Evolutionary conservation across 1,139 yeast species (phyloP).

Genomic region (Magnusiomyces fungicola): DNA sequence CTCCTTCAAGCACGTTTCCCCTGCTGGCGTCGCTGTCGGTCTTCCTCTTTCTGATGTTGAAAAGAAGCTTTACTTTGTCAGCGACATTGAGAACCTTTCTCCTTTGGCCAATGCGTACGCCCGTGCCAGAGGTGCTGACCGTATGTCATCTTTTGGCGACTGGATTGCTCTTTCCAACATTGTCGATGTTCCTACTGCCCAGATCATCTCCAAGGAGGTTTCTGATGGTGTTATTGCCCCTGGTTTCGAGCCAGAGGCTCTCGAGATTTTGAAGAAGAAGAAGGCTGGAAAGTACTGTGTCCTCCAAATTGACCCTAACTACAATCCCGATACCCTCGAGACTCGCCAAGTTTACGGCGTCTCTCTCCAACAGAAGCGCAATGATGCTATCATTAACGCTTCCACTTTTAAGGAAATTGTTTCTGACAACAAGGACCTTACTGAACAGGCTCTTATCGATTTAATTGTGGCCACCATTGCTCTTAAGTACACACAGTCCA

Average conservation of each 20-base stretch:
- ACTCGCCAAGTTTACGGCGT: constrained; percentile 95
- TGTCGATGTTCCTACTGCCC: constrained; percentile 74
- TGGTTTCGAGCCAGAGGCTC: constrained; percentile 87
- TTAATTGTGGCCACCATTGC: constrained; percentile 96
- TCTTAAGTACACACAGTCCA: constrained; percentile 93
- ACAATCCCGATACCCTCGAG: constrained; percentile 71
- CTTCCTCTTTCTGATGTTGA: constrained; percentile 83
- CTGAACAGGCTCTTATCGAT: constrained; percentile 89
- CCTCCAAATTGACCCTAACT: constrained; percentile 92
- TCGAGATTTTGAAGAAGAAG: constrained; percentile 80
- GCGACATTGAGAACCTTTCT: constrained; percentile 87
- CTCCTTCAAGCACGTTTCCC: constrained; percentile 96
- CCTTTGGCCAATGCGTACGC: constrained; percentile 98
- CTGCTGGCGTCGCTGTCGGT: constrained; percentile 98
- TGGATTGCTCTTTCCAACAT: constrained; percentile 72
- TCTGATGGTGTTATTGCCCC: constrained; percentile 99
- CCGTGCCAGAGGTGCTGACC: constrained; percentile 98
- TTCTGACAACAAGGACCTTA: constrained; percentile 73
- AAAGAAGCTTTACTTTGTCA: constrained; percentile 91
- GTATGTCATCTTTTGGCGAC: constrained; percentile 97
- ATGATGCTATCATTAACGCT: constrained; percentile 90
- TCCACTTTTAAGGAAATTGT: constrained; percentile 87
- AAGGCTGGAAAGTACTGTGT: constrained; percentile 97
- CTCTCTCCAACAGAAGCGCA: constrained; percentile 91
- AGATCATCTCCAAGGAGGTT: constrained; percentile 93